Base-by-base conservation (phyloP, 768 basidiomycete genomes). In the Pholiota conissans region DNA sequence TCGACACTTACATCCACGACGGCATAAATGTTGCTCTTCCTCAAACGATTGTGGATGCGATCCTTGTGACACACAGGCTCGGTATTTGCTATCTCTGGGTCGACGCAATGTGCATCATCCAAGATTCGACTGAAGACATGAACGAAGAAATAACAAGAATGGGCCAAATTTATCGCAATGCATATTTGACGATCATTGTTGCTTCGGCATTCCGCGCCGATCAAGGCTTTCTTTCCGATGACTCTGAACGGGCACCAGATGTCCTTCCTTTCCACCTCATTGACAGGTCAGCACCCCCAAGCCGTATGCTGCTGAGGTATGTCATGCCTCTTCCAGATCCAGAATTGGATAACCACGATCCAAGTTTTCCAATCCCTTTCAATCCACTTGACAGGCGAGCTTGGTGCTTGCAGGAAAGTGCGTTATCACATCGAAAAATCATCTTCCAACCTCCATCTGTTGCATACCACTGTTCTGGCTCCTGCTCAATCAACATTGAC, bases 321-420 rank as follows among this genome's bases (percentile, higher is more conserved):
- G 3, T 32, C 13, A 32, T 32, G 30, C 30, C 30, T 13, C 30
- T 6, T 3, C 2, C 8, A n/a, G 3, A 11, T 16, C 11, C 6
- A 22, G n/a, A 18, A 28, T 24, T 7, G 32, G 22, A 13, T 22
- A 46, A 9, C 14, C 2, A 32, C 30, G 13, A 6, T 13, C 7
- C 6, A 32, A 32, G 6, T 13, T 6, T 32, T 6, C 13, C 6
- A n/a, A n/a, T n/a, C n/a, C n/a, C n/a, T n/a, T n/a, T n/a, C 13
- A 32, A 13, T 32, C 30, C 30, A 32, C 53, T 55, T 4, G 40
- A 46, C 16, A 5, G 29, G 20, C 53, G 53, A 5, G 40, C 34
- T 26, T 55, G 53, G 53, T 55, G 53, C 14, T 34, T 55, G 0
- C 53, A 55, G n/a, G 53, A 55, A 55, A 55, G 53, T 18, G 29